These are phyloP conservation scores for Trichoderma parareesei DNA, from an alignment of 495 filamentous ascomycete species.

Conservation along the genomic window DNA sequence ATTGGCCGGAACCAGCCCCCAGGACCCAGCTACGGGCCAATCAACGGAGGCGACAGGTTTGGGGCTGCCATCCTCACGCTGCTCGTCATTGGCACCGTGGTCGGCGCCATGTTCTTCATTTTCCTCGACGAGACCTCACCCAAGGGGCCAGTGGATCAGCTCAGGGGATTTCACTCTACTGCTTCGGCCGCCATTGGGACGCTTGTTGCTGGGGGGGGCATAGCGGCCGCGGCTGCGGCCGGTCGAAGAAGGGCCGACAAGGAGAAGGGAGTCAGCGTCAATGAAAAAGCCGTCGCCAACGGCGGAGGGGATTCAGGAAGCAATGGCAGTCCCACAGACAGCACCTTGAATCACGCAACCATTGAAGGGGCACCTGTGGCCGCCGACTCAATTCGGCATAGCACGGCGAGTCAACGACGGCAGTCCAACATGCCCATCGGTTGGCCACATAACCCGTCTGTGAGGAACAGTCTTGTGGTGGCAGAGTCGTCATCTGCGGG, in stretches of 20 bases:
- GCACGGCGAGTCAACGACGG: not conserved
- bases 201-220: not conserved
- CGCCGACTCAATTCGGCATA: not conserved
- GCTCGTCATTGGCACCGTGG: conserved; percentile 24
- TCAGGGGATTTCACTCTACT: not conserved
- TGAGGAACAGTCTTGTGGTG: not conserved
- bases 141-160: conserved; percentile 6
- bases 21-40: conserved; percentile 19
- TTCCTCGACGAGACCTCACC: conserved; percentile 23
- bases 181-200: not conserved
- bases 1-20: conserved; percentile 23
- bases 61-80: conserved; percentile 56
- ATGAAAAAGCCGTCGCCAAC: not conserved
- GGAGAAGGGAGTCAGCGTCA: not conserved
- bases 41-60: conserved; percentile 46
- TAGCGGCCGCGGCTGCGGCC: not conserved
- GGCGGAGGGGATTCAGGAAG: not conserved
- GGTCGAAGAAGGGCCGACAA: not conserved
- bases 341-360: not conserved
- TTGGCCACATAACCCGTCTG: conserved; percentile 8
- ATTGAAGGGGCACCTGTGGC: not conserved
- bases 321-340: not conserved
- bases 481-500: not conserved
- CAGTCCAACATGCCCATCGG: not conserved
- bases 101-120: conserved; percentile 30